These are phyloP conservation scores for Amanita brunnescens DNA, from an alignment of 768 basidiomycete species.

Conservation along the genomic window DNA sequence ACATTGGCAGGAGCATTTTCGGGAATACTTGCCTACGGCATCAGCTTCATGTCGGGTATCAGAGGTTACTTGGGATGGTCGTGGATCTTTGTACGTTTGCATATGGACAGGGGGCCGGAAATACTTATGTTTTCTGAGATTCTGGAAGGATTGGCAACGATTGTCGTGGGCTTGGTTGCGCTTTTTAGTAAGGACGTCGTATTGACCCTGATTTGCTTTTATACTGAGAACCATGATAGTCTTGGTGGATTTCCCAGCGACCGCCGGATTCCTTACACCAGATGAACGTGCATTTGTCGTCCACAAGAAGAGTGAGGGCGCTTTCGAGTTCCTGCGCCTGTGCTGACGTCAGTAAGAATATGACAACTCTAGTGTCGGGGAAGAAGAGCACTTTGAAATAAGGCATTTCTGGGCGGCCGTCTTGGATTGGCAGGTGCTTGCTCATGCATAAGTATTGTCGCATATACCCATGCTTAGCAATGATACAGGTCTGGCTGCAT, in stretches of 20 bases:
- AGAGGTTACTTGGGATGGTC: conserved; percentile 50
- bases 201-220: not conserved
- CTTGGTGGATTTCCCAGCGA: conserved; percentile 52
- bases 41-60: conserved; percentile 42
- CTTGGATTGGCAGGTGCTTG: conserved; percentile 51
- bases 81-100: conserved; percentile 52
- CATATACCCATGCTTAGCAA: conserved; percentile 26
- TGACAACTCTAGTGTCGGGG: conserved; percentile 52
- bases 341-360: conserved; percentile 21
- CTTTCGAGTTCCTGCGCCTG: not conserved
- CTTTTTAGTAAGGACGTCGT: conserved; percentile 31
- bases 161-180: conserved; percentile 45
- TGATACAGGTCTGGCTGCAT: conserved; percentile 44
- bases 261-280: conserved; percentile 51
- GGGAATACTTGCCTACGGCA: conserved; percentile 47
- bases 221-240: conserved; percentile 23
- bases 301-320: conserved; percentile 42
- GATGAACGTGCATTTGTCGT: conserved; percentile 51
- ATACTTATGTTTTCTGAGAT: conserved; percentile 28
- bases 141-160: conserved; percentile 56
- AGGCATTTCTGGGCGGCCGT: conserved; percentile 49
- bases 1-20: conserved; percentile 59
- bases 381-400: conserved; percentile 51
- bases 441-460: not conserved
- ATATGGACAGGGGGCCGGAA: not conserved